Conservation (phyloP, 2,329 filamentous ascomycete species). For the Trichoderma polysporum region DNA sequence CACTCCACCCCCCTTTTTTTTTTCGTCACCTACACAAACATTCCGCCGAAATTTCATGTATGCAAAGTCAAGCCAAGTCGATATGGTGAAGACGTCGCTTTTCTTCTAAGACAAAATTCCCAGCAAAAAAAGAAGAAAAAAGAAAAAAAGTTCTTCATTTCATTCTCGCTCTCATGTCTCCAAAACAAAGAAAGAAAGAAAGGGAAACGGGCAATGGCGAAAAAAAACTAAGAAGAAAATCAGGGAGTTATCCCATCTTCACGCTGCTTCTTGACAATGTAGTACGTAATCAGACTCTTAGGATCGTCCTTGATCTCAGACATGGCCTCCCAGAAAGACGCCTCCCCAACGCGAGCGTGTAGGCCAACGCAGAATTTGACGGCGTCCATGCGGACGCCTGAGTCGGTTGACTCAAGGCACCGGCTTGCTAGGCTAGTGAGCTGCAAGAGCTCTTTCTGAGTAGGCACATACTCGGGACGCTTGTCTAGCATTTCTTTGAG, state of each 20-base stretch:
- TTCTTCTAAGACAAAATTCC: neutral
- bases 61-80: neutral
- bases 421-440: constrained; percentile 53
- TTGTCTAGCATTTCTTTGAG: constrained; percentile 59
- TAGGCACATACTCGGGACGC: constrained; percentile 48
- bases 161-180: neutral
- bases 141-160: neutral
- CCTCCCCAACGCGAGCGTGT: constrained; percentile 61
- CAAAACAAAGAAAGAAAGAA: neutral
- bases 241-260: constrained; percentile 40
- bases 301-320: constrained; percentile 67
- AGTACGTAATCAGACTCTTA: constrained; percentile 77
- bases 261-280: constrained; percentile 69
- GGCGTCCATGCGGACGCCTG: constrained; percentile 69
- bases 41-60: neutral
- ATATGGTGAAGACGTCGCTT: neutral
- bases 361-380: constrained; percentile 75
- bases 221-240: neutral
- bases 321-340: constrained; percentile 66
- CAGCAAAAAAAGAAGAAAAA: neutral
- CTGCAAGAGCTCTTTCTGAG: constrained; percentile 50
- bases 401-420: constrained; percentile 61
- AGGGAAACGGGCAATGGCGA: neutral
- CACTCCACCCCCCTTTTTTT: neutral
- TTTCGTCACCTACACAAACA: neutral